A percentile compares a stretch with the other conserved stretches of the same genome.
Evolutionary conservation across 2,329 filamentous ascomycete species (phyloP).

Genomic region (Cryoendolithus antarcticus): DNA sequence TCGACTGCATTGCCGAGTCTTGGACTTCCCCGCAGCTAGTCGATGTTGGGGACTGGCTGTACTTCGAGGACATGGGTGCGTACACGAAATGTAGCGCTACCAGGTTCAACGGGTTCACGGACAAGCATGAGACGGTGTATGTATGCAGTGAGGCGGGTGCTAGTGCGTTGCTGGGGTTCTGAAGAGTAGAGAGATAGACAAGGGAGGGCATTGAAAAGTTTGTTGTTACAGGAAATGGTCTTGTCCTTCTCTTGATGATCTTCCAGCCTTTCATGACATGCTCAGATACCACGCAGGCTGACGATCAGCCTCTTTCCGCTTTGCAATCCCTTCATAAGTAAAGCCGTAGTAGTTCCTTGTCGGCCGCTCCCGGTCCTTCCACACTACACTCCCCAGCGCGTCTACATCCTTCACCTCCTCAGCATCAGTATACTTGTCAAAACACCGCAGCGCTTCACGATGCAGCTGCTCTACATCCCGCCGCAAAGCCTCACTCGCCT

Average conservation of each 20-base stretch:
- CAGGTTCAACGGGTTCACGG: conserved; percentile 92
- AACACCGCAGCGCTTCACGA: conserved; percentile 14
- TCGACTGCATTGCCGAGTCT: conserved; percentile 81
- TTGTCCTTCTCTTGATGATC: no score
- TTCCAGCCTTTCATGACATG: no score
- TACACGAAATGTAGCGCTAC: conserved; percentile 98
- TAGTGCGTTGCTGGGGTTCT: conserved; percentile 49
- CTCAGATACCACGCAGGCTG: no score
- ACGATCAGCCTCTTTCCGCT: no score
- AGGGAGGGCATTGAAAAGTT: neutral
- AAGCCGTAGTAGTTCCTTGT: conserved; percentile 23
- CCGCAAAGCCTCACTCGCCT: conserved; percentile 10
- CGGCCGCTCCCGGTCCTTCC: conserved; percentile 14
- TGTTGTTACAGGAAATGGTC: neutral
- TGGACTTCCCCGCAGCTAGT: conserved; percentile 65
- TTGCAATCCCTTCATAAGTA: neutral
- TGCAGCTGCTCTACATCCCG: conserved; percentile 13
- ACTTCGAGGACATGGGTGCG: conserved; percentile 97
- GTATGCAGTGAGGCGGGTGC: conserved; percentile 89
- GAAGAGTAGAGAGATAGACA: neutral
- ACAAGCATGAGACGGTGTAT: conserved; percentile 86
- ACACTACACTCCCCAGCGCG: conserved; percentile 20
- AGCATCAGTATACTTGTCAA: conserved; percentile 16
- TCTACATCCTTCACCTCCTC: conserved; percentile 20
- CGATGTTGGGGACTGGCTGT: conserved; percentile 93